Base-by-base conservation (phyloP, 2,329 filamentous ascomycete genomes). In the Pseudocercospora pini-densiflorae region DNA sequence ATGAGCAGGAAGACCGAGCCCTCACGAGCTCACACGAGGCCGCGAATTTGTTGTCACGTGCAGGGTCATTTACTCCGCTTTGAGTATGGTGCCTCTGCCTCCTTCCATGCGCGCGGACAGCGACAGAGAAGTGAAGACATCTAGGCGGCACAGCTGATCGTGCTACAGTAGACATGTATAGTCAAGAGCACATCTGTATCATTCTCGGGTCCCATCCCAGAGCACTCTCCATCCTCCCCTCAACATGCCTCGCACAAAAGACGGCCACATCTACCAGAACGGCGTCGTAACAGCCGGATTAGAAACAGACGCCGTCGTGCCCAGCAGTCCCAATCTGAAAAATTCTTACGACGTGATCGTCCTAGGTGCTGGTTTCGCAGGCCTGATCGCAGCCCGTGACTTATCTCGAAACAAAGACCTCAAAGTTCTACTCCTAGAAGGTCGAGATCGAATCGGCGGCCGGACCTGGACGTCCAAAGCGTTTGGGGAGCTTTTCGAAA, bases 361-460 rank as follows among this genome's bases (percentile, higher is more conserved):
- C 67, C 81, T 75, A 63, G 84, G 78, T 78, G 84, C 53, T 76
- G 77, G 77, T 2, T 78, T 74, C 59, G 69, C 76, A 14, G 77
- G 77, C 1, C 71, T 79, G 3, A 70, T 72, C 29, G 76, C 77
- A 12, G 74, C 75, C 9, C 73, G 78, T 53, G 77, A 79, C 60
- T 63, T 78, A 14, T 68, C 68, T 24, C 61, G 65, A 27, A n/a
- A 47, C 40, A 65, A 66, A 77, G 79, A 79, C 0, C 68, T 78
- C 4, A 78, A 76, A 16, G 81, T 83, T 0, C 73, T 85, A 1
- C 76, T 85, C 1, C 62, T 85, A 0, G 83, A 85, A 72, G 82
- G 78, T 1, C 78, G 83, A 16, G 82, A 86, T 68, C 76, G 83
- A 0, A 81, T 85, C 58, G 83, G 83, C 16, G 83, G 83, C 1